These are phyloP conservation scores for Talaromyces sp. DNA, from an alignment of 2,329 filamentous ascomycete species.

Conservation along the genomic window DNA sequence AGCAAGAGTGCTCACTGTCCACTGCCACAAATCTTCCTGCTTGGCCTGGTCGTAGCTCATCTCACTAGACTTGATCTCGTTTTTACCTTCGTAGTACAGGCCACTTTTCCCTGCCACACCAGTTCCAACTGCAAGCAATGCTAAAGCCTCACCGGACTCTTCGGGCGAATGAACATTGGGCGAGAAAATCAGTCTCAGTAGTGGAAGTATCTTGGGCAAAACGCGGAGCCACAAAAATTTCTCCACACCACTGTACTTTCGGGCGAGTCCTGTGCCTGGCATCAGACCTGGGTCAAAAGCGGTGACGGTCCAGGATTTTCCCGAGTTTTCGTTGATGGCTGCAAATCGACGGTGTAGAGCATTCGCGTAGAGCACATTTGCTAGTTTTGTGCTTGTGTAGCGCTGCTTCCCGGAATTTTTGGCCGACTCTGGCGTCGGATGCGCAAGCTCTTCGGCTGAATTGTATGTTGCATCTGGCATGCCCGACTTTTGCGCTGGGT, in stretches of 20 bases:
- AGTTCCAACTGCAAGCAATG: constrained; percentile 33
- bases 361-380: constrained; percentile 47
- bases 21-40: constrained; percentile 48
- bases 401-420: constrained; percentile 32
- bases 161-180: constrained; percentile 35
- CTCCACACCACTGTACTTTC: constrained; percentile 24
- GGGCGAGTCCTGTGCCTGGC: constrained; percentile 42
- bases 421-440: constrained; percentile 26
- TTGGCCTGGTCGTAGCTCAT: constrained; percentile 42
- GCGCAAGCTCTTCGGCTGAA: constrained; percentile 42
- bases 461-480: constrained; percentile 42
- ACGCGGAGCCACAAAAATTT: constrained; percentile 33
- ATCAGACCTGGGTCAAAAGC: constrained; percentile 47
- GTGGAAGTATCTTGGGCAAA: constrained; percentile 29
- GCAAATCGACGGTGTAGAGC: constrained; percentile 36
- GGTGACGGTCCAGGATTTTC: constrained; percentile 34
- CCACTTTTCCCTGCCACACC: constrained; percentile 33
- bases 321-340: constrained; percentile 9
- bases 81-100: constrained; percentile 42
- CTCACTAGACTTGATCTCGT: constrained; percentile 36
- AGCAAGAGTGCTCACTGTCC: constrained; percentile 39
- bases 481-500: constrained; percentile 40
- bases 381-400: constrained; percentile 44
- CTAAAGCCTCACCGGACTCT: constrained; percentile 39
- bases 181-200: constrained; percentile 29